Base-by-base conservation (phyloP, 768 basidiomycete species). In the Boletus speciosus region DNA sequence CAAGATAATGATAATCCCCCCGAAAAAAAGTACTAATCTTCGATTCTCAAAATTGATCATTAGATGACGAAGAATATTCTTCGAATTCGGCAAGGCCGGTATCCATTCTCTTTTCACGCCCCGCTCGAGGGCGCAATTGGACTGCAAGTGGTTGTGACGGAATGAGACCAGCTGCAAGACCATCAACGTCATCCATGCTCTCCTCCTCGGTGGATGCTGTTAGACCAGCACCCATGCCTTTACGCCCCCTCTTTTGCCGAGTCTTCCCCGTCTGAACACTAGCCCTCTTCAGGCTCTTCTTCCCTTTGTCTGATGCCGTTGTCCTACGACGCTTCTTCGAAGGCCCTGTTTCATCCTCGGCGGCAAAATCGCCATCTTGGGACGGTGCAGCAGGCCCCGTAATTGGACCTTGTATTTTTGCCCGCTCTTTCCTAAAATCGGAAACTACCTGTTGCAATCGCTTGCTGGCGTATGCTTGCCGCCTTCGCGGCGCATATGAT, bases 391-490 rank as follows among this genome's bases (percentile, higher is more conserved):
- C 54, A 16, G 62, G 56, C 47, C 51, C 58, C 43, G 35, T 46
- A 14, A 40, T 49, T 60, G 52, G 60, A 29, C 50, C 63, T 41
- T 61, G 59, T 29, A 37, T 31, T 52, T 61, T 53, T n/a, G 59
- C 47, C 44, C 63, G 72, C 57, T 73, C 64, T 56, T 83, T 86
- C 51, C 90, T 79, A 65, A 88, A 90, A 54, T 90, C 89, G 27
- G 82, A 77, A n/a, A 93, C 86, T 9, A 93, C 88, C 66, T 92
- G 80, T 66, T 96, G 90, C 54, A 97, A 72, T 8, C 94, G 82
- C 71, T 92, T 95, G 68, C 88, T 91, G 4, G 86, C 74, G 61
- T 95, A 95, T 5, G 85, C 88, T 59, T 90, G 86, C 36, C 89
- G 81, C 64, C 86, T 84, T 38, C 88, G 78, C 1, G 94, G 94